phyloP scores from a whole-genome alignment of 495 filamentous ascomycete species.

The Podospora sp. region DNA sequence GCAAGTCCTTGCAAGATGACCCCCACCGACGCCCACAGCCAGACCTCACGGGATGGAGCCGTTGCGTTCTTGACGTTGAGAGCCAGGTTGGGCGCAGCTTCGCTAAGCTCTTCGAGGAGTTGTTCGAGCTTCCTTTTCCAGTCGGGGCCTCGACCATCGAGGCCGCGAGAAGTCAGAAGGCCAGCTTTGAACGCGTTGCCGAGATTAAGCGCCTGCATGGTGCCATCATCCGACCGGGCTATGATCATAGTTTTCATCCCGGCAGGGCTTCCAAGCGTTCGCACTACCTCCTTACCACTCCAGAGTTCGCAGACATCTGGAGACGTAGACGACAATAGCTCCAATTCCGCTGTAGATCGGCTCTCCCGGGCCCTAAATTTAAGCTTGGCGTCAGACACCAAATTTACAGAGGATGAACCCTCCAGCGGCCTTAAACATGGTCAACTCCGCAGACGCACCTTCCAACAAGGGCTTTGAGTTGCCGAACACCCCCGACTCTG shows the following conservation, averaged over 20 bases:
- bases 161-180: not conserved
- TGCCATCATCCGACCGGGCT: not conserved
- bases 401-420: not conserved
- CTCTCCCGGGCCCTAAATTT: slow-evolving; percentile 47
- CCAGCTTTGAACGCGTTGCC: not conserved
- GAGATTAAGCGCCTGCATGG: not conserved
- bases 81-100: slow-evolving; percentile 16
- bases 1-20: slow-evolving; percentile 4
- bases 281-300: slow-evolving; percentile 14
- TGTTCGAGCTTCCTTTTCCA: not conserved
- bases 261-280: not conserved
- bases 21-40: slow-evolving; percentile 5
- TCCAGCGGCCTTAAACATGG: no score
- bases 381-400: slow-evolving; percentile 44
- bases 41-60: not conserved
- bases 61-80: slow-evolving; percentile 19
- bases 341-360: slow-evolving; percentile 12
- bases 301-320: slow-evolving; percentile 18
- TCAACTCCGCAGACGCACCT: not conserved
- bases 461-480: not conserved
- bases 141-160: no score
- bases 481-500: not conserved
- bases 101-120: not conserved
- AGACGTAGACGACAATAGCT: slow-evolving; percentile 14
- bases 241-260: slow-evolving; percentile 11